Conservation (phyloP, 2,329 filamentous ascomycete species). For the Cytospora piceae region DNA sequence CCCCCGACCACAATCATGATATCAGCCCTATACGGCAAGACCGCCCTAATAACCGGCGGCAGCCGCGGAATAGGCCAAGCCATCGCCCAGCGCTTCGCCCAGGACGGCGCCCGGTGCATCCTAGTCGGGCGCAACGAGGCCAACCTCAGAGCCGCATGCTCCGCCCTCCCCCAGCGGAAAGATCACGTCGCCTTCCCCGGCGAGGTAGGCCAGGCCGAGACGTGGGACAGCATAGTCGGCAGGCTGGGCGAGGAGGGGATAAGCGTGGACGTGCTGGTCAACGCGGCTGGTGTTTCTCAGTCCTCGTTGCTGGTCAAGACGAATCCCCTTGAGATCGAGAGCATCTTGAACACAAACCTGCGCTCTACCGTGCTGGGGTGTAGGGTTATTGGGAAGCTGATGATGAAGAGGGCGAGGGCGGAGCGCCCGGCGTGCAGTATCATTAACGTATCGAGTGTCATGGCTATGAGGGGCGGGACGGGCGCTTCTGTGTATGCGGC, state of each 20-base stretch:
- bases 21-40: conserved; percentile 48
- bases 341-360: conserved; percentile 72
- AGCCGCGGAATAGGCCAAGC: conserved; percentile 72
- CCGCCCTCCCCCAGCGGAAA: neutral
- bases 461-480: conserved; percentile 69
- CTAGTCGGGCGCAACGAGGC: conserved; percentile 62
- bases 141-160: conserved; percentile 45
- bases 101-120: conserved; percentile 61
- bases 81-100: conserved; percentile 68
- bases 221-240: conserved; percentile 31
- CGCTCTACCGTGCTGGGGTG: conserved; percentile 66
- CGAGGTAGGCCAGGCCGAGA: conserved; percentile 31
- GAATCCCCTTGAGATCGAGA: conserved; percentile 52
- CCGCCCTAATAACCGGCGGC: conserved; percentile 68
- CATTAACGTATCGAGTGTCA: conserved; percentile 79
- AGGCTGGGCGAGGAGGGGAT: conserved; percentile 9
- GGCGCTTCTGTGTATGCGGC: conserved; percentile 76
- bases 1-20: conserved; percentile 35
- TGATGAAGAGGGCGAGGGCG: conserved; percentile 45
- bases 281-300: conserved; percentile 77
- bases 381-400: conserved; percentile 52
- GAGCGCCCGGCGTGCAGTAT: conserved; percentile 56
- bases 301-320: conserved; percentile 64
- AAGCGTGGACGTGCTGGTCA: conserved; percentile 67
- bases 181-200: conserved; percentile 30